Evolutionary conservation across 257 asterid species (phyloP), one percentile per base, ranked within the genome.

Genomic region (Euphrasia confusa): DNA sequence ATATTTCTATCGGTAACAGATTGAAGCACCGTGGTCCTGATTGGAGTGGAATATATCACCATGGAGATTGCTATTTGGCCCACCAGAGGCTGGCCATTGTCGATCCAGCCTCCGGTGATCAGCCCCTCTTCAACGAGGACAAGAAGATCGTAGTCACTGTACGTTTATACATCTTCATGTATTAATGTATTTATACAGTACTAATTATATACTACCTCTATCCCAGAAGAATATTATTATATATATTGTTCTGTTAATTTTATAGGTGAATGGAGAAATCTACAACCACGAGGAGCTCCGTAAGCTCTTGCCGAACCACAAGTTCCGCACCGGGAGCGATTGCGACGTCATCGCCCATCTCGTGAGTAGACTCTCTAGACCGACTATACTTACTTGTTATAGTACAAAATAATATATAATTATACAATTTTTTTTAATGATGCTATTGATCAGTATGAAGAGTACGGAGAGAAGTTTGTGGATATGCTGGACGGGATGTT

Each of bases 21-120:
- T 79, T 93, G 95, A 93, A 87, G 93, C 99, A 93, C 67, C 84
- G 97, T 0, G 99, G 99, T n/a, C 97, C 99, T 0, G 99, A 93
- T 45, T 93, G 99, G 99, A 85, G 97, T 74, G 99, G 99, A 35
- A 4, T 93, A 32, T 85, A 83, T 69, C 97, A 93, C 71, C 82
- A 79, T 54, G 95, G 95, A 11, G 96, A 85, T 42, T 85, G 44
- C 56, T 93, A 76, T 68, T 70, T 93, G 24, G 77, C 99, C 1
- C 99, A 93, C 74, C 97, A 93, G 74, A 85, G 99, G 72, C 80
- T 90, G 1, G 99, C 97, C 3, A 84, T 93, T 32, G 72, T 89
- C 1, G 99, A 93, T 70, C 99, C 99, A 0, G 96, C 99, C 68
- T 93, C 99, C 4, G 97, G 99, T 55, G 97, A 93, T 59, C 97